Base-by-base conservation (phyloP, 2,329 filamentous ascomycete genomes). In the Metarhizium anisopliae region DNA sequence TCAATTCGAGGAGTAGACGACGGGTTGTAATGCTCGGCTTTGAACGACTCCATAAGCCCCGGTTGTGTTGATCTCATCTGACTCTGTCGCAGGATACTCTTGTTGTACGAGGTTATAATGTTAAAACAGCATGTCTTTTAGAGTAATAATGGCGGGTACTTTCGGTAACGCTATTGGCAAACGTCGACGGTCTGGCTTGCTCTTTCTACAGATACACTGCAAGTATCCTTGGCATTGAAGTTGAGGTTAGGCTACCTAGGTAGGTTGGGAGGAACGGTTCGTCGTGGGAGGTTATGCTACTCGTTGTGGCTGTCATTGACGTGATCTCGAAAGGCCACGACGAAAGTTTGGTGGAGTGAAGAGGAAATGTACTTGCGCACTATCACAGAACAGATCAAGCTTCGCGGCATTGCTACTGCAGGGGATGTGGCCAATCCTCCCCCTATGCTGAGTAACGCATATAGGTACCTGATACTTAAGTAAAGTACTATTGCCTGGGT, bases 11-110 rank as follows among this genome's bases (percentile, higher is more conserved):
- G 32, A 42, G 16, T 20, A 20, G 58, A 50, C 35, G 35, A 43
- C 6, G 49, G 36, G 13, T 18, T 35, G 25, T 40, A 14, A 16
- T 54, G 29, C 8, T 40, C 51, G 40, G 47, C 30, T n/a, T 42
- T 40, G 47, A 49, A 18, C 40, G 53, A 35, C 56, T 58, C 58
- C 60, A 60, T 62, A 50, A 40, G 59, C 57, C 55, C 53, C 50
- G 35, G 29, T 32, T 38, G 47, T 38, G 18, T 18, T 8, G 14
- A 30, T 49, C 10, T 49, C 25, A 7, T 49, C 20, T 10, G 13
- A 7, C 25, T 49, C 25, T 14, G 20, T 49, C 25, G 20, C 45
- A 49, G 14, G 45, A 30, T 49, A 47, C 42, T 6, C 20, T 49
- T 6, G 20, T 25, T 49, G 13, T 29, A 30, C 20, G 6, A 45